Evolutionary conservation across 2,329 filamentous ascomycete genomes (phyloP).

Genomic region (Trichoderma aggressivum): DNA sequence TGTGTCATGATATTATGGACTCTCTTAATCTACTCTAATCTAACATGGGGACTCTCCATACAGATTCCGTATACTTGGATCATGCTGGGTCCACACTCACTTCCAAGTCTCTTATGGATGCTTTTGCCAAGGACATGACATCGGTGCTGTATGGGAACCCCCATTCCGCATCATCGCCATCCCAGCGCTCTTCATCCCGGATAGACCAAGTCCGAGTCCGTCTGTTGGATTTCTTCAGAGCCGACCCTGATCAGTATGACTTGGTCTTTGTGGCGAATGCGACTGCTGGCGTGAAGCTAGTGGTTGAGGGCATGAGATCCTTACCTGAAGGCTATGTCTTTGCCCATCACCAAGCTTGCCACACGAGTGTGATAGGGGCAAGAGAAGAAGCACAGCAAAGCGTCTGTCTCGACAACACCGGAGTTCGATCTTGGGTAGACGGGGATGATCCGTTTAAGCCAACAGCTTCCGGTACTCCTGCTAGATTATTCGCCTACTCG

Average conservation of each 20-base stretch:
- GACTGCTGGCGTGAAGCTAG: constrained; percentile 84
- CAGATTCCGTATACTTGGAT: constrained; percentile 79
- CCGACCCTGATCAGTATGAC: constrained; percentile 77
- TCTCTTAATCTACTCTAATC: background rate
- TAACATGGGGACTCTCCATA: constrained; percentile 32
- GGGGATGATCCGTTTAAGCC: constrained; percentile 33
- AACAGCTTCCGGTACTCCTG: constrained; percentile 23
- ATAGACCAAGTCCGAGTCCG: constrained; percentile 74
- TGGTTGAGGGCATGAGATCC: constrained; percentile 72
- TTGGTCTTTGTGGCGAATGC: constrained; percentile 90
- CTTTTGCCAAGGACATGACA: constrained; percentile 75
- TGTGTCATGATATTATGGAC: background rate
- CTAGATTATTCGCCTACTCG: constrained; percentile 70
- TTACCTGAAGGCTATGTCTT: constrained; percentile 72
- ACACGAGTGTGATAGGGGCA: constrained; percentile 83
- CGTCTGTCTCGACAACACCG: constrained; percentile 62
- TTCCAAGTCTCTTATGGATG: constrained; percentile 75
- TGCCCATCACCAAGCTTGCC: constrained; percentile 76
- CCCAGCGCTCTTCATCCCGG: constrained; percentile 69
- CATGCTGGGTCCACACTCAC: constrained; percentile 92
- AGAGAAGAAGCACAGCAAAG: constrained; percentile 66
- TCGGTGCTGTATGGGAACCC: constrained; percentile 83
- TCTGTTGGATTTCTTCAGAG: constrained; percentile 73
- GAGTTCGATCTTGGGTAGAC: constrained; percentile 63
- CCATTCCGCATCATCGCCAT: constrained; percentile 80